Conservation (phyloP, 2,329 filamentous ascomycete genomes). For the Penicillium rolfsii region DNA sequence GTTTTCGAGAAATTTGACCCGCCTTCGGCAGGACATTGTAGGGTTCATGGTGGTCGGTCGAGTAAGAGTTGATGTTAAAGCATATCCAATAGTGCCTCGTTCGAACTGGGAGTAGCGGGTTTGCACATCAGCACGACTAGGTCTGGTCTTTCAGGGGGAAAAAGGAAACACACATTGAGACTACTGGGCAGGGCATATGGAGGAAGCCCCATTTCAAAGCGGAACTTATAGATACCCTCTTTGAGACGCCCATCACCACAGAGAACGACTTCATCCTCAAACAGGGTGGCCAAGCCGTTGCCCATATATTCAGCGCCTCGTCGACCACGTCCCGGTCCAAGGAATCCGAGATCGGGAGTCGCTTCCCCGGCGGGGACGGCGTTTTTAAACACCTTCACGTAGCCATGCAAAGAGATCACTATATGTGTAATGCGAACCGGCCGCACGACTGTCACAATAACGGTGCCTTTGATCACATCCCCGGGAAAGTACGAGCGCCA, state of each 20-base stretch:
- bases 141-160: background rate
- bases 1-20: constrained; percentile 76
- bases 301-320: constrained; percentile 60
- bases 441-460: constrained; percentile 63
- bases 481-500: constrained; percentile 66
- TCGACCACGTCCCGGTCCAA: constrained; percentile 59
- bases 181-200: constrained; percentile 72
- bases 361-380: constrained; percentile 60
- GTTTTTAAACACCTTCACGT: constrained; percentile 67
- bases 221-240: constrained; percentile 68
- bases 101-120: constrained; percentile 70
- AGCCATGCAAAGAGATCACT: constrained; percentile 65
- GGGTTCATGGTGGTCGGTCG: constrained; percentile 84
- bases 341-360: constrained; percentile 52
- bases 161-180: constrained; percentile 73
- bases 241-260: constrained; percentile 66
- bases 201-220: constrained; percentile 66
- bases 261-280: constrained; percentile 66
- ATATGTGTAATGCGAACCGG: constrained; percentile 66
- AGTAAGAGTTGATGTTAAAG: constrained; percentile 86
- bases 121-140: constrained; percentile 1
- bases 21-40: constrained; percentile 76
- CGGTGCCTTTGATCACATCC: constrained; percentile 63
- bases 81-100: constrained; percentile 87
- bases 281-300: constrained; percentile 66